phyloP scores from a whole-genome alignment of 257 asterid species.

The Leonotis leonurus region DNA sequence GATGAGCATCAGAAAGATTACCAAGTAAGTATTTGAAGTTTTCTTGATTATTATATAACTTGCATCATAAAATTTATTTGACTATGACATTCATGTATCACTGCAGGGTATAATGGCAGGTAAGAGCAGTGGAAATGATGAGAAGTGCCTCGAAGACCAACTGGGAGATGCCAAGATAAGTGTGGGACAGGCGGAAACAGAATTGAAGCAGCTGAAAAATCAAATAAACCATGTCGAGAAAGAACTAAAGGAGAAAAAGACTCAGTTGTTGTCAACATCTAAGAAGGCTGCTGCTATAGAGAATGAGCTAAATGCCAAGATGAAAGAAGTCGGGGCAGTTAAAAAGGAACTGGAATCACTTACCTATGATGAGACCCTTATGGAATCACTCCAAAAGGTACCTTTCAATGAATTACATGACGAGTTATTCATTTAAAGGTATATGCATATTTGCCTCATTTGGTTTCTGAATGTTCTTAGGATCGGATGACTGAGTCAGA shows the following conservation, averaged over 20 bases:
- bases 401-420: conserved; percentile 2
- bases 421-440: conserved; percentile 2
- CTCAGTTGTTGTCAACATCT: conserved; percentile 50
- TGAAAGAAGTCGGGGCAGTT: conserved; percentile 59
- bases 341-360: conserved; percentile 60
- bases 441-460: conserved; percentile 13
- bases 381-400: conserved; percentile 86
- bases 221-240: conserved; percentile 74
- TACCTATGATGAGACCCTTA: conserved; percentile 62
- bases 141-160: conserved; percentile 98
- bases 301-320: conserved; percentile 54
- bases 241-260: conserved; percentile 68
- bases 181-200: conserved; percentile 88
- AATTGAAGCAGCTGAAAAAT: conserved; percentile 89
- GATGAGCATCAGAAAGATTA: conserved; percentile 87
- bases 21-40: conserved; percentile 43
- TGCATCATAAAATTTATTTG: background rate
- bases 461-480: conserved; percentile 33
- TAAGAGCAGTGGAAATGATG: conserved; percentile 90
- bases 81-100: background rate
- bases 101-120: conserved; percentile 93
- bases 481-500: conserved; percentile 64
- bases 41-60: background rate
- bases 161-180: conserved; percentile 83
- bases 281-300: conserved; percentile 73